phyloP scores from a whole-genome alignment of 1,139 yeast genomes.

The Tardiomyces depauwii region DNA sequence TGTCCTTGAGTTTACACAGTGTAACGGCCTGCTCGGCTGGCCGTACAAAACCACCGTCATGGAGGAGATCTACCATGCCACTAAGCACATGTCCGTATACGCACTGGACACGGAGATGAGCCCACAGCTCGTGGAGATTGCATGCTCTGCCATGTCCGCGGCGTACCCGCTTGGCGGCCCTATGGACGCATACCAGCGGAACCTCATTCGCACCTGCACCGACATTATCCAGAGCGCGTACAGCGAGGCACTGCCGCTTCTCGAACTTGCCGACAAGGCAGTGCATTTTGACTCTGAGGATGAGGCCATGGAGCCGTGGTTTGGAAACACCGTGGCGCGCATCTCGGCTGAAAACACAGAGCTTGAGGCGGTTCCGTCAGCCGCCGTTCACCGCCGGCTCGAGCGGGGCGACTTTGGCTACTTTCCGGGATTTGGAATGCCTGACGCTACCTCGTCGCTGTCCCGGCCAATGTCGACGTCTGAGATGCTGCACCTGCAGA shows the following conservation, averaged over 20 bases:
- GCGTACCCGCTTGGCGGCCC: neutral
- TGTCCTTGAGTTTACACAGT: neutral
- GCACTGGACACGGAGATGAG: neutral
- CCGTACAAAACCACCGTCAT: neutral
- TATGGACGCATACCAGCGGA: neutral
- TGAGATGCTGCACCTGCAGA: neutral
- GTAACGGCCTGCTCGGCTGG: neutral
- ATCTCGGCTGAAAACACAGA: neutral
- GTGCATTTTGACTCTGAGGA: neutral
- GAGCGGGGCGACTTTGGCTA: neutral
- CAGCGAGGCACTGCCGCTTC: neutral
- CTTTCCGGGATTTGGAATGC: neutral
- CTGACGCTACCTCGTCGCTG: neutral
- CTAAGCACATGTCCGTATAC: neutral
- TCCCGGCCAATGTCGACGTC: neutral
- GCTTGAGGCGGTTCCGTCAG: neutral
- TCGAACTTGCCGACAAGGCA: neutral
- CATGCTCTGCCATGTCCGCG: neutral
- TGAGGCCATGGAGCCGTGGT: neutral
- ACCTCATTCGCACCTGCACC: neutral
- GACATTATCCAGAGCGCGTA: neutral
- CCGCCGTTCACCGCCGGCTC: neutral
- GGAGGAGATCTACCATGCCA: neutral
- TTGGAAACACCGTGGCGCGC: neutral
- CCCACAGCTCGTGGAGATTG: neutral